Evolutionary conservation across 805 yeast species (phyloP).

Genomic region (Suhomyces tanzawaensis): DNA sequence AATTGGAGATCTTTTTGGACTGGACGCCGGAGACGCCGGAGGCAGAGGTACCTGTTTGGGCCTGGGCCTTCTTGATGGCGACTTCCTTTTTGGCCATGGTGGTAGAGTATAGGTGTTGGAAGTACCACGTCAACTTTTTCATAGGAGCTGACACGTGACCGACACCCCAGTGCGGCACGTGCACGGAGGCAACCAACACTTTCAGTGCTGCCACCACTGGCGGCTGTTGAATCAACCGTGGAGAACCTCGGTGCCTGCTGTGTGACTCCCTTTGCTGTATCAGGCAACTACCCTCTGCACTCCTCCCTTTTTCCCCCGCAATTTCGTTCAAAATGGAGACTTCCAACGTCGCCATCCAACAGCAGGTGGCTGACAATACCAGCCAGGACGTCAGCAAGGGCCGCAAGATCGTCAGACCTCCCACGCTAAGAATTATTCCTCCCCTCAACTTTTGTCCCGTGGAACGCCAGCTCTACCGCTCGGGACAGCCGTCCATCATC

Average conservation of each 20-base stretch:
- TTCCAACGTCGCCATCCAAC: too few relatives aligned
- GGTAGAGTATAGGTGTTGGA: neutral
- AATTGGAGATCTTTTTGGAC: conserved; percentile 8
- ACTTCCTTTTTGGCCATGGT: conserved; percentile 40
- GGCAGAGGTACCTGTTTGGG: conserved; percentile 10
- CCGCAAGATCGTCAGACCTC: conserved; percentile 44
- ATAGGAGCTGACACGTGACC: conserved; percentile 1
- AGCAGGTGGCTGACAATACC: too few relatives aligned
- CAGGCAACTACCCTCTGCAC: too few relatives aligned
- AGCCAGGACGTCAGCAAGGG: neutral
- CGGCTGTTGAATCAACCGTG: too few relatives aligned
- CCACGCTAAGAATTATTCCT: conserved; percentile 73
- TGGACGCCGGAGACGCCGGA: conserved; percentile 2
- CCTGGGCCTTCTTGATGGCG: conserved; percentile 21
- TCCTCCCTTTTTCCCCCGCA: neutral
- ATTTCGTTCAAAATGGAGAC: neutral
- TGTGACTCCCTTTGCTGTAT: too few relatives aligned
- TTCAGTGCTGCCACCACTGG: too few relatives aligned
- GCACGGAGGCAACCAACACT: too few relatives aligned
- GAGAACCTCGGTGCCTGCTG: too few relatives aligned
- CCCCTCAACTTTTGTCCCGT: conserved; percentile 96
- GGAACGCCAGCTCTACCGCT: conserved; percentile 78
- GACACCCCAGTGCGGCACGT: neutral
- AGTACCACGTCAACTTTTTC: conserved; percentile 1
- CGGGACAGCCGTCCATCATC: conserved; percentile 94